These are phyloP conservation scores for Fraxinus ornus DNA, from an alignment of 305 asterid species.

Conservation along the genomic window DNA sequence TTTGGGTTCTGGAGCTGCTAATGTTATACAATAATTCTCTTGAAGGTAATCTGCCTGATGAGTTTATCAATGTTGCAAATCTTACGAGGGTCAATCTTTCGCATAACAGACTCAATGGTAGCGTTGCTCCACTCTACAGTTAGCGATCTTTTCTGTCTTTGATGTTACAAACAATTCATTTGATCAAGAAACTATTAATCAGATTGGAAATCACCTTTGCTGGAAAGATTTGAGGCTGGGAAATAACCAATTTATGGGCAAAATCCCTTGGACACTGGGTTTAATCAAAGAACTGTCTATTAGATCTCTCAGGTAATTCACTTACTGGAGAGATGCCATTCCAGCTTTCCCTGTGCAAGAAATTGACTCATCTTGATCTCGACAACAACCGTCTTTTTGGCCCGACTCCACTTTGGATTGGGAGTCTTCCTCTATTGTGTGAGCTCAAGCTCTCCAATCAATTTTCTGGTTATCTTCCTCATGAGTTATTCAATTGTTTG, in stretches of 20 bases:
- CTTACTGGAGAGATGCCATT: slow-evolving; percentile 61
- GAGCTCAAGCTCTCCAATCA: slow-evolving; percentile 74
- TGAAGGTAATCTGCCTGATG: slow-evolving; percentile 60
- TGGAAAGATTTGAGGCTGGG: slow-evolving; percentile 79
- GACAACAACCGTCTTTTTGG: slow-evolving; percentile 68
- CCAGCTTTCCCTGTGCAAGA: slow-evolving; percentile 68
- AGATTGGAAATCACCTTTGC: slow-evolving; percentile 64
- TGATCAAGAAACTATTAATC: slow-evolving; percentile 57
- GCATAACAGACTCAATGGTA: slow-evolving; percentile 63
- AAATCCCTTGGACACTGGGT: slow-evolving; percentile 71
- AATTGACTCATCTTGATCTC: slow-evolving; percentile 71
- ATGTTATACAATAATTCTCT: slow-evolving; percentile 89
- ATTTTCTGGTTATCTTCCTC: slow-evolving; percentile 63
- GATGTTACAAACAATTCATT: slow-evolving; percentile 75
- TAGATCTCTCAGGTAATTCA: slow-evolving; percentile 69
- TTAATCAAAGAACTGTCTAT: slow-evolving; percentile 46
- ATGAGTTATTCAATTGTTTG: slow-evolving; percentile 61
- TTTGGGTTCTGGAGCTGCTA: slow-evolving; percentile 56
- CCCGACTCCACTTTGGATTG: slow-evolving; percentile 71
- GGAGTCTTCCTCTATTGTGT: slow-evolving; percentile 67
- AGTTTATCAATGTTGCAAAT: slow-evolving; percentile 51
- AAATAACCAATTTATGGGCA: slow-evolving; percentile 58
- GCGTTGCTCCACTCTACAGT: slow-evolving; percentile 65
- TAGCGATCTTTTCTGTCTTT: slow-evolving; percentile 61
- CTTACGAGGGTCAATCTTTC: slow-evolving; percentile 77